Evolutionary conservation across 1,284 basidiomycete species (phyloP).

Genomic region (Sporisorium reilianum): DNA sequence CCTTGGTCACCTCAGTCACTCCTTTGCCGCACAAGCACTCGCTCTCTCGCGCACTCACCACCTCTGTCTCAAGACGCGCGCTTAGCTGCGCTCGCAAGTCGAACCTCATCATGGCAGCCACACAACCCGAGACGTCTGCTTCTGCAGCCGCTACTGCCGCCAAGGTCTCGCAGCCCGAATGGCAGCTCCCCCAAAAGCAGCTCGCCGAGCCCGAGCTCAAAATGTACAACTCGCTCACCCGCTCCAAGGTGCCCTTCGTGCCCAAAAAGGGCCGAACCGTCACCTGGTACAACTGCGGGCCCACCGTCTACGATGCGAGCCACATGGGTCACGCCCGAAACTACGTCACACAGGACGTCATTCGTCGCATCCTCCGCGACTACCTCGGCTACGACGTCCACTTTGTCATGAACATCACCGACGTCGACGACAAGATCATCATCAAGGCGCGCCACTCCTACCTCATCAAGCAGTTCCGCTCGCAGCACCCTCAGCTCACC

Average conservation of each 20-base stretch:
- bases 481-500: conserved; percentile 53
- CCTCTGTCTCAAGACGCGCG: conserved; percentile 6
- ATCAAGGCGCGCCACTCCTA: conserved; percentile 59
- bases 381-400: conserved; percentile 98
- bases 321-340: conserved; percentile 99
- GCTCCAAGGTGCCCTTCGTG: conserved; percentile 82
- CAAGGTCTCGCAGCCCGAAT: conserved; percentile 45
- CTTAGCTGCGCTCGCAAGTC: conserved; percentile 41
- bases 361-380: conserved; percentile 90
- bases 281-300: conserved; percentile 98
- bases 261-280: conserved; percentile 84
- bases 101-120: conserved; percentile 43
- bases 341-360: conserved; percentile 97
- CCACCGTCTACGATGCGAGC: conserved; percentile 98
- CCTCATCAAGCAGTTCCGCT: conserved; percentile 74
- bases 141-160: conserved; percentile 16
- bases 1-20: conserved; percentile 12
- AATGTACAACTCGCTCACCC: conserved; percentile 94
- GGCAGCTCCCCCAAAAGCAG: conserved; percentile 41
- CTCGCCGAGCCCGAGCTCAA: conserved; percentile 74
- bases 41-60: background rate
- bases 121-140: conserved; percentile 31
- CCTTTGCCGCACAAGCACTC: conserved; percentile 5
- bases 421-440: conserved; percentile 97
- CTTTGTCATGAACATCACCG: conserved; percentile 99